Base-by-base conservation (phyloP, 345 rosid species). In the Rhodomyrtus tomentosa region DNA sequence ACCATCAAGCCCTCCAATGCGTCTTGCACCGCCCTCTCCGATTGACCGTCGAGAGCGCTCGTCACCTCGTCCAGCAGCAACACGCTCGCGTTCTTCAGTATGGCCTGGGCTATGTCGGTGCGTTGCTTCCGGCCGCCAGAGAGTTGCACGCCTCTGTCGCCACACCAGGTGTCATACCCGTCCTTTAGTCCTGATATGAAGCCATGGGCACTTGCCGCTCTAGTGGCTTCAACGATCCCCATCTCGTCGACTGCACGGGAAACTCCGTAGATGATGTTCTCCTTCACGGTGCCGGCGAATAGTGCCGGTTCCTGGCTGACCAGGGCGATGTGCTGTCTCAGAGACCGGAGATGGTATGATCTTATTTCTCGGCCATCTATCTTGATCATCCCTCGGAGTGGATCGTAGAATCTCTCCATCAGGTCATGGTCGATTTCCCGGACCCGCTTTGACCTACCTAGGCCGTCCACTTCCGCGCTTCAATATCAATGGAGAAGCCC, bases 51-150 rank as follows among this genome's bases (percentile, higher is more conserved):
- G 15, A 90, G 89, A 3, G 91, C 89, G 25, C 91, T 90, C 2
- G 91, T 90, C 3, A 89, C 91, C 80, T 88, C 89, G 2, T 90
- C 91, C 5, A 90, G 45, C 25, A 90, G 56, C 62, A 88, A 16
- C 6, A 90, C 9, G 1, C 82, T 40, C 0, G 90, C 90, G 42
- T 88, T 81, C 81, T 85, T 90, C 25, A 90, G 38, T 18, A 90
- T 85, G 1, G 91, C 90, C 25, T 90, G 81, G 3, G 91, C 90
- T 72, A 90, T 87, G 3, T 89, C 88, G 32, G 88, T 82, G 1
- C 91, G 85, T 15, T 90, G 91, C 58, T 86, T 90, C 24, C 88
- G 91, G 4, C 91, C 90, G 3, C 90, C 89, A 0, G 91, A 90
- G 25, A 90, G 81, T 16, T 88, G 91, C 72, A 87, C 79, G 20